Percentiles rank a stretch among this genome's conserved stretches.
phyloP scores from a whole-genome alignment of 2,329 filamentous ascomycete species.

The Emergomyces africanus region DNA sequence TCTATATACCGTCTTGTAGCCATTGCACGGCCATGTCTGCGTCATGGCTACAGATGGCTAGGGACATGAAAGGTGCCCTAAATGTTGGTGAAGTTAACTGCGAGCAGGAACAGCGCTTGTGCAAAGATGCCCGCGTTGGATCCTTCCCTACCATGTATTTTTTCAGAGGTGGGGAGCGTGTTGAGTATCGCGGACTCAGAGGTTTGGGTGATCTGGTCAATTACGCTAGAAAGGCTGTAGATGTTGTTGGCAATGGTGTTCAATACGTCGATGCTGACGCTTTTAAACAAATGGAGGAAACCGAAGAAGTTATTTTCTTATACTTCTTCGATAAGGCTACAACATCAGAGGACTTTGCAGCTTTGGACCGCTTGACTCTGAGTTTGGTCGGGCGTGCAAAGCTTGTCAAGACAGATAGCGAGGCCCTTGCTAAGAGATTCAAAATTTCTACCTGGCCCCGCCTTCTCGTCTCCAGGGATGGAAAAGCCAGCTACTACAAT shows the following conservation, averaged over 20 bases:
- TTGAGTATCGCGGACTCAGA: slow-evolving; percentile 85
- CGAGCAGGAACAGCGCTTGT: slow-evolving; percentile 71
- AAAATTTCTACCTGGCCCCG: slow-evolving; percentile 98
- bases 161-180: slow-evolving; percentile 81
- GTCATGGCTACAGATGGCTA: slow-evolving; percentile 78
- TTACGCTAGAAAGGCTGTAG: slow-evolving; percentile 77
- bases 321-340: slow-evolving; percentile 98
- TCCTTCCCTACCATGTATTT: slow-evolving; percentile 85
- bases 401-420: slow-evolving; percentile 80
- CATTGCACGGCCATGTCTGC: slow-evolving; percentile 91
- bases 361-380: slow-evolving; percentile 73
- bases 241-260: slow-evolving; percentile 61
- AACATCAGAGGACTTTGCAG: slow-evolving; percentile 79
- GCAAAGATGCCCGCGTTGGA: slow-evolving; percentile 71
- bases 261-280: slow-evolving; percentile 63
- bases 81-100: slow-evolving; percentile 97
- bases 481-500: slow-evolving; percentile 79
- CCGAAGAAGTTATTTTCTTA: slow-evolving; percentile 88
- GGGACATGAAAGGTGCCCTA: slow-evolving; percentile 77
- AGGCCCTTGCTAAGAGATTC: slow-evolving; percentile 63
- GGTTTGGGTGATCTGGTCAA: slow-evolving; percentile 81
- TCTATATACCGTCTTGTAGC: slow-evolving; percentile 94
- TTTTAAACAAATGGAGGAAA: slow-evolving; percentile 76
- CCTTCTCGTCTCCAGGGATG: slow-evolving; percentile 76
- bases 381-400: slow-evolving; percentile 84